Conservation (phyloP, 257 asterid genomes). For the Echium plantagineum region DNA sequence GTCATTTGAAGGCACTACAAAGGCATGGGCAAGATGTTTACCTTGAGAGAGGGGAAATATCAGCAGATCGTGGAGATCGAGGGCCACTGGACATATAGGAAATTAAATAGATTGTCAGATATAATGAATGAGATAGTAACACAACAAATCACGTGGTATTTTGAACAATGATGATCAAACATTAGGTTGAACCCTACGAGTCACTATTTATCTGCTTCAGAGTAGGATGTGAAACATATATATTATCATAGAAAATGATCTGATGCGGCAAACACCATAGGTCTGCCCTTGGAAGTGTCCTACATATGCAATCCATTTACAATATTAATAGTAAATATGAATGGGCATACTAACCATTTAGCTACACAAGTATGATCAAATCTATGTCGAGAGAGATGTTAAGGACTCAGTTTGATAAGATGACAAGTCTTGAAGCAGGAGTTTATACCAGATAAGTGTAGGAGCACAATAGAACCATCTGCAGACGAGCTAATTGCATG, state of each 20-base stretch:
- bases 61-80: conserved; percentile 51
- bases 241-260: not conserved
- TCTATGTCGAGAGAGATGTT: not conserved
- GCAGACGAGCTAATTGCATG: not conserved
- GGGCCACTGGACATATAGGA: conserved; percentile 37
- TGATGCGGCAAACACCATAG: not conserved
- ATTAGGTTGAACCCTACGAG: too few relatives aligned
- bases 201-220: too few relatives aligned
- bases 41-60: conserved; percentile 48
- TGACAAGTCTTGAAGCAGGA: not conserved
- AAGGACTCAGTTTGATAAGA: not conserved
- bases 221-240: not conserved
- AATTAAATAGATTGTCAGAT: conserved; percentile 15
- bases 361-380: not conserved
- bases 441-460: not conserved
- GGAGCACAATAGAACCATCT: not conserved
- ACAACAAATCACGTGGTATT: not conserved
- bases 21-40: conserved; percentile 15
- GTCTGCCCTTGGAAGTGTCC: too few relatives aligned
- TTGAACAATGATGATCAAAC: not conserved
- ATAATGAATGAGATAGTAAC: not conserved
- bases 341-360: too few relatives aligned
- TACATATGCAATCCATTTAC: too few relatives aligned
- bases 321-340: too few relatives aligned
- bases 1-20: not conserved